Evolutionary conservation across 495 filamentous ascomycete genomes (phyloP).

Genomic region (Antarctomyces pellizariae): DNA sequence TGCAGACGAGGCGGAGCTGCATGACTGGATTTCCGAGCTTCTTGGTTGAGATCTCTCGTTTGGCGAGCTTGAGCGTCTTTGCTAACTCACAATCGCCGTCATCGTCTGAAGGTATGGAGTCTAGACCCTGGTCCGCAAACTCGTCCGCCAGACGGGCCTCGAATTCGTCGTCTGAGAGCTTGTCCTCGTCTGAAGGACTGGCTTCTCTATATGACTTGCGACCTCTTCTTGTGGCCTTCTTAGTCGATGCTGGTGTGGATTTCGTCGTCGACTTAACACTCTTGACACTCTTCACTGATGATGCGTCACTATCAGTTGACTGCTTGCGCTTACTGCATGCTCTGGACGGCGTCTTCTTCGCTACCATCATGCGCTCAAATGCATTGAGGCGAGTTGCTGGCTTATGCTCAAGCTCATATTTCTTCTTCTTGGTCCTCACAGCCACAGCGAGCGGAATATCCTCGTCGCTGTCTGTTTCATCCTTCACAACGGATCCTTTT

Average conservation of each 20-base stretch:
- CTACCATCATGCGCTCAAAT: constrained; percentile 10
- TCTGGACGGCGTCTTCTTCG: constrained; percentile 8
- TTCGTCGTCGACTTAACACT: constrained; percentile 46
- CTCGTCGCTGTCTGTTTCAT: constrained; percentile 8
- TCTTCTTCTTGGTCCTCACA: neutral
- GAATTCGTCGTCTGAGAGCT: constrained; percentile 53
- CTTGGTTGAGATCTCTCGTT: constrained; percentile 67
- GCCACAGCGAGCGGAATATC: constrained; percentile 7
- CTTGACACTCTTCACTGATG: constrained; percentile 26
- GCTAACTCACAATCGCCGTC: constrained; percentile 34
- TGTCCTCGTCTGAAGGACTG: constrained; percentile 38
- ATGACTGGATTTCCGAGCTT: constrained; percentile 88
- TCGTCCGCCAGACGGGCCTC: constrained; percentile 42
- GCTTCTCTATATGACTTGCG: constrained; percentile 24
- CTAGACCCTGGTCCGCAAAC: constrained; percentile 13
- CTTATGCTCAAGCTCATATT: constrained; percentile 1
- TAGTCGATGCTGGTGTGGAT: constrained; percentile 39
- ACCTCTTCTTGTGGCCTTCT: constrained; percentile 18
- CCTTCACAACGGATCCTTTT: constrained; percentile 2
- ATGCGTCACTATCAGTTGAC: constrained; percentile 12
- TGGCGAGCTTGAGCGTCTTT: constrained; percentile 56
- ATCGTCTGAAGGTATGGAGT: constrained; percentile 23
- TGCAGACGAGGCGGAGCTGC: constrained; percentile 81
- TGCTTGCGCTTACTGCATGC: constrained; percentile 21
- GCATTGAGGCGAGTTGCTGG: constrained; percentile 8